A percentile compares a stretch with the other conserved stretches of the same genome.
phyloP scores from a whole-genome alignment of 768 basidiomycete genomes.

The Galerina marginata region DNA sequence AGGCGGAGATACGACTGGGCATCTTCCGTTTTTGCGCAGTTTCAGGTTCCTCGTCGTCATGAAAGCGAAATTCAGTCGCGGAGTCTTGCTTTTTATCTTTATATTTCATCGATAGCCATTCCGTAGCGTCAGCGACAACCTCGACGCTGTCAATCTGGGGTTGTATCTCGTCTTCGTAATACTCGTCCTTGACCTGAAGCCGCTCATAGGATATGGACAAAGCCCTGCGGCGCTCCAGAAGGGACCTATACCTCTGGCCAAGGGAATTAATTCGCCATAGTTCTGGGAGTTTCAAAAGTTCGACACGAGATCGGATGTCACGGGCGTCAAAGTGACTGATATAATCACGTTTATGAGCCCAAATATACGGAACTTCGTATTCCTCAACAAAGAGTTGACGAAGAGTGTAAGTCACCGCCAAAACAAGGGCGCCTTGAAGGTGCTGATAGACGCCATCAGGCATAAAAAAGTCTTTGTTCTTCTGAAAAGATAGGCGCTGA shows the following conservation, averaged over 20 bases:
- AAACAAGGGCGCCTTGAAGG: conserved; percentile 70
- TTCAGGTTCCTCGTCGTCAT: conserved; percentile 68
- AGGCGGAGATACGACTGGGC: conserved; percentile 84
- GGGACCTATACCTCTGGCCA: conserved; percentile 88
- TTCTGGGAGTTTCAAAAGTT: conserved; percentile 79
- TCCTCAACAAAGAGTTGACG: conserved; percentile 85
- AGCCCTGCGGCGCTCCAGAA: conserved; percentile 73
- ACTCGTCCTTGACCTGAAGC: conserved; percentile 71
- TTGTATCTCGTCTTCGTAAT: conserved; percentile 74
- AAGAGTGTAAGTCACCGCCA: conserved; percentile 80
- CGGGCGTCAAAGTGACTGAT: conserved; percentile 80
- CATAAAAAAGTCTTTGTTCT: conserved; percentile 76
- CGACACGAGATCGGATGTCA: conserved; percentile 64
- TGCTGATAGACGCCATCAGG: conserved; percentile 62
- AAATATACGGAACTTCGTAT: conserved; percentile 95
- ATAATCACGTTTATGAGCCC: conserved; percentile 91
- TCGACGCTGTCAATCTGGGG: conserved; percentile 82
- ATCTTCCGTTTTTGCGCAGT: conserved; percentile 71
- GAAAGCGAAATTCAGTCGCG: conserved; percentile 62
- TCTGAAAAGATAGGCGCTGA: conserved; percentile 71
- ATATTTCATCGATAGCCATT: conserved; percentile 90
- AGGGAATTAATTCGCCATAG: conserved; percentile 90
- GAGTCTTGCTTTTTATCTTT: conserved; percentile 72
- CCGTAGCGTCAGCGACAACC: conserved; percentile 86
- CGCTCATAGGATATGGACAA: conserved; percentile 70